Percentiles rank a stretch among this genome's conserved stretches.
phyloP scores from a whole-genome alignment of 139 green algal species.

The Chlamydomonas applanata region DNA sequence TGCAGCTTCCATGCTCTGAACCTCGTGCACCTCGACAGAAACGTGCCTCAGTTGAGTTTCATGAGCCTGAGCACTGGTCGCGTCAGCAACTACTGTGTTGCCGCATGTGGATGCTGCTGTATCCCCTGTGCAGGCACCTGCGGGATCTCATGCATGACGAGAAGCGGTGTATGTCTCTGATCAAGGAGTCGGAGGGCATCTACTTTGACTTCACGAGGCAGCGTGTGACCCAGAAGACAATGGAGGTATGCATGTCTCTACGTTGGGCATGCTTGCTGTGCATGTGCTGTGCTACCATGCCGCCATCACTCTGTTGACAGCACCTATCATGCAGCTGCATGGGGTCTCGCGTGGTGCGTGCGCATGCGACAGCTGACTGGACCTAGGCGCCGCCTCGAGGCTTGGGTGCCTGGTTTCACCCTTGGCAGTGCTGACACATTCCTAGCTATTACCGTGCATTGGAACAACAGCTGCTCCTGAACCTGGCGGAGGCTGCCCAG shows the following conservation, averaged over 20 bases:
- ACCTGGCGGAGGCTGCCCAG: slow-evolving; percentile 62
- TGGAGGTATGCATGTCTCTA: slow-evolving; percentile 67
- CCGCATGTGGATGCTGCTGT: background rate
- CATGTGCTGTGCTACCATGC: too few relatives aligned
- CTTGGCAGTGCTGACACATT: too few relatives aligned
- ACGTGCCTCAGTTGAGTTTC: background rate
- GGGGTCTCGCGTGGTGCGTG: too few relatives aligned
- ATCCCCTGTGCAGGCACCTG: slow-evolving; percentile 67
- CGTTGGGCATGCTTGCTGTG: too few relatives aligned
- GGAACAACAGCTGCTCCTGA: slow-evolving; percentile 67
- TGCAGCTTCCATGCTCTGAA: background rate
- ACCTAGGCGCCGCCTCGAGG: too few relatives aligned
- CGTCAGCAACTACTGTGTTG: background rate
- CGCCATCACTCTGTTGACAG: too few relatives aligned
- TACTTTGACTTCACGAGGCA: slow-evolving; percentile 90
- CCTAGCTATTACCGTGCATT: background rate
- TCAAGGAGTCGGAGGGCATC: slow-evolving; percentile 85
- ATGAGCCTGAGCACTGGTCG: background rate
- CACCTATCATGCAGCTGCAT: too few relatives aligned
- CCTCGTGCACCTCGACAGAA: background rate
- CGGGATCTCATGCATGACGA: slow-evolving; percentile 84
- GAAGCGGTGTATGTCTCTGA: slow-evolving; percentile 66
- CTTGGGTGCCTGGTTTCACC: too few relatives aligned
- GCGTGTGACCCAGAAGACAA: slow-evolving; percentile 82
- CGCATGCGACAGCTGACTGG: too few relatives aligned